A percentile compares a stretch with the other conserved stretches of the same genome.
Conservation (phyloP, 441 rosid genomes). For the Mallotus japonicus region DNA sequence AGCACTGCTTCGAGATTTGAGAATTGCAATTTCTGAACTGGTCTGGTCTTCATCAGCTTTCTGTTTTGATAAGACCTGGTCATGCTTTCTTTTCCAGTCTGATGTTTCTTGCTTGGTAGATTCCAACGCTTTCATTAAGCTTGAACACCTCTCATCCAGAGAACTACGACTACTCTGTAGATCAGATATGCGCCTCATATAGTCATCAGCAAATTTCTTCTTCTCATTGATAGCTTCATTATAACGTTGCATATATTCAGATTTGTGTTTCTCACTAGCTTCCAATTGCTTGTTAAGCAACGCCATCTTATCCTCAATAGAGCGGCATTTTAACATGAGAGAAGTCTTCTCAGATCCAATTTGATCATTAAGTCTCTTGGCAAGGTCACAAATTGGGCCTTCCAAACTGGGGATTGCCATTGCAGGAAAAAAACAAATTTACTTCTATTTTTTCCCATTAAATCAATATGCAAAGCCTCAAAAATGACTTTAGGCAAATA, state of each 20-base stretch:
- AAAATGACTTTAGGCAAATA: neutral
- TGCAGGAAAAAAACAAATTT: neutral
- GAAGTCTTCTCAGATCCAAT: conserved; percentile 87
- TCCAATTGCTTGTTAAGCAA: conserved; percentile 79
- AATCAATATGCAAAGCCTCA: neutral
- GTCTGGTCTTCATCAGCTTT: conserved; percentile 79
- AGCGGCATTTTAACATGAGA: conserved; percentile 74
- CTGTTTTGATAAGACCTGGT: conserved; percentile 63
- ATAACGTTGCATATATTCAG: conserved; percentile 86
- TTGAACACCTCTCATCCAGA: conserved; percentile 78
- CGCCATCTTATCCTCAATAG: conserved; percentile 85
- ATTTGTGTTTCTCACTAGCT: conserved; percentile 82
- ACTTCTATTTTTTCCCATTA: neutral
- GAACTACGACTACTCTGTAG: conserved; percentile 73
- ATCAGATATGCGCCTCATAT: conserved; percentile 69
- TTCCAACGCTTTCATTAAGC: conserved; percentile 70
- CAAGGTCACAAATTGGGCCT: conserved; percentile 84
- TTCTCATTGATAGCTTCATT: conserved; percentile 93
- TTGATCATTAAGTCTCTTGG: conserved; percentile 73
- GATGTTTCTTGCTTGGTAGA: conserved; percentile 65
- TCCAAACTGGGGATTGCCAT: conserved; percentile 58
- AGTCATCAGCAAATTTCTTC: conserved; percentile 85
- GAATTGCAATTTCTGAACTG: conserved; percentile 69
- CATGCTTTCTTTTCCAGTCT: conserved; percentile 81
- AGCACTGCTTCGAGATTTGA: conserved; percentile 81